Base-by-base conservation (phyloP, 1,284 basidiomycete genomes). In the Naganishia albida region DNA sequence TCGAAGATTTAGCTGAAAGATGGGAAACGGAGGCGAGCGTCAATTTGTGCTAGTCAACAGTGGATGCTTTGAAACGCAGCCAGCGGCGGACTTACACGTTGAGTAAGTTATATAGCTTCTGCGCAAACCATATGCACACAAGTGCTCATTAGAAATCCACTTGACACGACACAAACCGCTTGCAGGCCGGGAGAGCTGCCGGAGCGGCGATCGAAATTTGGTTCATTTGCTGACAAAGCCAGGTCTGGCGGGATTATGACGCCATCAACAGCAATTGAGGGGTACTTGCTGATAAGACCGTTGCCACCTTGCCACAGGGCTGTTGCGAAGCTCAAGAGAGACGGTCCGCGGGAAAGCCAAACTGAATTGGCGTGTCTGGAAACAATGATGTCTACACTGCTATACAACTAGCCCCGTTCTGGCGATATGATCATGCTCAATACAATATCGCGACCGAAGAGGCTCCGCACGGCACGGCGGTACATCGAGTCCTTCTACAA, bases 171-270 rank as follows among this genome's bases (percentile, higher is more conserved):
- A n/a, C 43, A 42, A 16, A 8, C 28, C 44, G 20, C 56, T 56
- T 25, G 39, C 18, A 44, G 15, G 28, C 52, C 30, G 44, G 28
- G 26, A 26, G 26, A 30, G 16, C 26, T 18, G 30, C 55, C 34
- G 16, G 23, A 55, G 15, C 23, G 7, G 43, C 56, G 44, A 59
- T 59, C 56, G 56, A 48, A 48, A 48, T 59, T 48, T 46, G 56
- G 25, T 25, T 28, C 18, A 57, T 23, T 18, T 16, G 57, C 57
- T 60, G 57, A 60, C 57, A 60, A 60, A 60, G 57, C 57, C 43
- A 7, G 34, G 20, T 20, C 3, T 15, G 16, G 16, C 42, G 23
- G 6, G 34, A 34, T n/a, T 4, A 34, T 34, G 34, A 34, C 34
- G 34, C 34, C 34, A 34, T 34, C n/a, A n/a, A n/a, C n/a, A n/a